Percentiles rank a stretch among this genome's conserved stretches.
Evolutionary conservation across 306 rosid species (phyloP).

Genomic region (Rubus parviflorus): DNA sequence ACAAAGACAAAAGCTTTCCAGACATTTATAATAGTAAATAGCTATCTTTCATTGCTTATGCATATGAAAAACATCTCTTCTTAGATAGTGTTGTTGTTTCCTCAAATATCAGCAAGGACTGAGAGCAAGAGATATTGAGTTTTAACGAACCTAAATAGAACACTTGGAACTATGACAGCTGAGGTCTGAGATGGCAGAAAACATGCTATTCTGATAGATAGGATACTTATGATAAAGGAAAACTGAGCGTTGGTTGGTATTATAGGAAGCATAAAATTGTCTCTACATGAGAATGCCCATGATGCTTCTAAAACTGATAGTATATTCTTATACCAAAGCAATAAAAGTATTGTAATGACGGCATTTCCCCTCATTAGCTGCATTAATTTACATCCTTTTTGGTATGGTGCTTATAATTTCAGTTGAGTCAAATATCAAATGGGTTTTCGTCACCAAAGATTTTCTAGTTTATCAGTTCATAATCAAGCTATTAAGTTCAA

Average conservation of each 20-base stretch:
- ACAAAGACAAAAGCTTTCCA: neutral
- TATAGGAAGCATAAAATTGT: neutral
- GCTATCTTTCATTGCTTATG: neutral
- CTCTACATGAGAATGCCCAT: neutral
- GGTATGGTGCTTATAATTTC: neutral
- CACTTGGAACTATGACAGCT: neutral
- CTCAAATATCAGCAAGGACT: neutral
- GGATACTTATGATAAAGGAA: neutral
- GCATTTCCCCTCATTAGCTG: neutral
- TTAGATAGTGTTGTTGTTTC: neutral
- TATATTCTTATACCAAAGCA: neutral
- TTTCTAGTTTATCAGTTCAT: conserved; percentile 16
- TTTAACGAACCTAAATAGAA: neutral
- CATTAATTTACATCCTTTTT: neutral
- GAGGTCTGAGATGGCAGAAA: conserved; percentile 12
- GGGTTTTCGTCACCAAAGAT: neutral
- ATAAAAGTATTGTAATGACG: neutral
- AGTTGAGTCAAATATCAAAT: neutral
- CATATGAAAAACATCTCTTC: neutral
- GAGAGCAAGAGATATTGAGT: neutral
- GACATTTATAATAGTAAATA: neutral
- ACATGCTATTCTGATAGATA: neutral
- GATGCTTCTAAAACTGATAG: neutral
- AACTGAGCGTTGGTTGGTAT: neutral
- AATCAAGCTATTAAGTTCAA: conserved; percentile 15